phyloP scores from a whole-genome alignment of 2,329 filamentous ascomycete species.

The Colletotrichum costaricense region DNA sequence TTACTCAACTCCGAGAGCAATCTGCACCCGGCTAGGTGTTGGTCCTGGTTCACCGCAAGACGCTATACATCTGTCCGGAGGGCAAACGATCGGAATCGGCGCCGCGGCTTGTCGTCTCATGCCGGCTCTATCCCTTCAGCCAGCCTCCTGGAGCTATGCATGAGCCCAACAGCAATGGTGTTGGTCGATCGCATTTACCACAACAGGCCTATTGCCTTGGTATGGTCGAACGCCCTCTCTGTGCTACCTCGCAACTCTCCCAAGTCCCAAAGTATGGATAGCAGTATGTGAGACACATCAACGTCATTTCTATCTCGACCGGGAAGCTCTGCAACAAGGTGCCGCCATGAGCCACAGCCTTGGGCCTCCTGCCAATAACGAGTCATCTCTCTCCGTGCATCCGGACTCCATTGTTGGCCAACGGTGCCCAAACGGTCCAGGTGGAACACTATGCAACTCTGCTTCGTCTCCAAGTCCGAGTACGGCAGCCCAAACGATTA shows the following conservation, averaged over 20 bases:
- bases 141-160: constrained; percentile 18
- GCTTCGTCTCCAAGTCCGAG: constrained; percentile 17
- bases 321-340: constrained; percentile 15
- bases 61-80: constrained; percentile 10
- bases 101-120: constrained; percentile 18
- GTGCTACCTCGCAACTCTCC: neutral
- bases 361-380: constrained; percentile 3
- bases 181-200: constrained; percentile 25
- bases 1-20: neutral
- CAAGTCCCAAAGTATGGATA: neutral
- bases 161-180: constrained; percentile 18
- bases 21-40: neutral
- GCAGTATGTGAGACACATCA: neutral
- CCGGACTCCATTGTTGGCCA: constrained; percentile 20
- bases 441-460: constrained; percentile 20
- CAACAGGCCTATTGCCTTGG: constrained; percentile 4
- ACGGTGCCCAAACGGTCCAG: constrained; percentile 18
- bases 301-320: constrained; percentile 18
- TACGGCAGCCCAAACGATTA: constrained; percentile 15
- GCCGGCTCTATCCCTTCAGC: neutral
- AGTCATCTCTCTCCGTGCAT: neutral
- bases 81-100: neutral
- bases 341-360: constrained; percentile 27
- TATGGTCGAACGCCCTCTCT: neutral
- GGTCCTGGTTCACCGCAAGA: neutral